phyloP scores from a whole-genome alignment of 495 filamentous ascomycete species.

The Penicillium cosmopolitanum region DNA sequence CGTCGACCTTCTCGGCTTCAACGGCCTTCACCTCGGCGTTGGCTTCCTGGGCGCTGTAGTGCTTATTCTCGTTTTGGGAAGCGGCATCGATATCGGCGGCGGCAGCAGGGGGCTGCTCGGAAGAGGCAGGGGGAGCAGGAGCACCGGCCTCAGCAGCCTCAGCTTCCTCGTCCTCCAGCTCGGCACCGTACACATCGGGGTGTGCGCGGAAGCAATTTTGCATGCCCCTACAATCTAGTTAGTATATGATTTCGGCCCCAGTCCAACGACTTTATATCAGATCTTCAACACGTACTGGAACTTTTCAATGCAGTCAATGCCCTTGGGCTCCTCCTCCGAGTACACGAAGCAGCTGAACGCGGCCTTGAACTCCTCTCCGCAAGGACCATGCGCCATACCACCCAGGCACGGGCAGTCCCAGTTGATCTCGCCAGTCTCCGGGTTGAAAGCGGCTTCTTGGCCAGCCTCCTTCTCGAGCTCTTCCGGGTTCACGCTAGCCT shows the following conservation, averaged over 20 bases:
- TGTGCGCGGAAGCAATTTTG: conserved; percentile 93
- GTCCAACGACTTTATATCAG: not conserved
- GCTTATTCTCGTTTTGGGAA: conserved; percentile 19
- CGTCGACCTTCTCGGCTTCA: conserved; percentile 23
- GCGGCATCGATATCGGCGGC: conserved; percentile 21
- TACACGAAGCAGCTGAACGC: conserved; percentile 98
- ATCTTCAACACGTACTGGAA: conserved; percentile 72
- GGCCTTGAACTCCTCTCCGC: conserved; percentile 89
- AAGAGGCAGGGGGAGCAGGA: conserved; percentile 1
- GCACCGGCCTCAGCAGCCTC: conserved; percentile 24
- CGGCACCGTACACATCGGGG: conserved; percentile 90
- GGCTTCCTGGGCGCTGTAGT: conserved; percentile 11
- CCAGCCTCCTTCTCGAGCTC: conserved; percentile 79
- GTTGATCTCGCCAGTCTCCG: conserved; percentile 99
- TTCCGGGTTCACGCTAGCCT: conserved; percentile 40
- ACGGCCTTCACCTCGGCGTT: conserved; percentile 29
- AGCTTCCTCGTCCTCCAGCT: conserved; percentile 77
- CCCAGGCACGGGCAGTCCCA: conserved; percentile 99
- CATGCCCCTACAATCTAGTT: conserved; percentile 67
- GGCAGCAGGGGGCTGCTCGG: conserved; percentile 19
- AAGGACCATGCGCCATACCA: conserved; percentile 96
- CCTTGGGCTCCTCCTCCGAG: conserved; percentile 94
- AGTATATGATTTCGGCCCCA: not conserved
- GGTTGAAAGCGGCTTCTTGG: conserved; percentile 91
- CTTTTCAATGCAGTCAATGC: conserved; percentile 96